Conservation (phyloP, 805 yeast species). For the Starmerella floricola region DNA sequence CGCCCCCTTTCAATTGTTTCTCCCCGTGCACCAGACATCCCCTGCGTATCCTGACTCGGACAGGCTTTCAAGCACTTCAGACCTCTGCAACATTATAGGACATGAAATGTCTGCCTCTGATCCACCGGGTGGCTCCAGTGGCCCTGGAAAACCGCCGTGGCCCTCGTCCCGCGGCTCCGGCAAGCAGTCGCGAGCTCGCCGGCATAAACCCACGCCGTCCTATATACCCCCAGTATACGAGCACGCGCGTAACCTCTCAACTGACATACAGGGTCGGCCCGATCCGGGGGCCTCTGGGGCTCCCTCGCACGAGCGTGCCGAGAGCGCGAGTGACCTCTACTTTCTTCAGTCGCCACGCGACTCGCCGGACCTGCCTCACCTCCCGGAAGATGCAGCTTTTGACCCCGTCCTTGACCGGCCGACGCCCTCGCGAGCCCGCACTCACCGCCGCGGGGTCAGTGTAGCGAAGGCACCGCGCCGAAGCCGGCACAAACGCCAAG, state of each 20-base stretch:
- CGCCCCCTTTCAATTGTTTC: no score
- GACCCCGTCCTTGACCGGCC: not conserved
- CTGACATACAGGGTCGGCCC: no score
- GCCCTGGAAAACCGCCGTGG: not conserved
- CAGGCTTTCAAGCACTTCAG: no score
- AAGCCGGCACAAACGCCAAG: no score
- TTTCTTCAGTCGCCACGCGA: conserved; percentile 12
- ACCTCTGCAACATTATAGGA: not conserved
- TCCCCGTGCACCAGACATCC: no score
- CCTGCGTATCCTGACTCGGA: no score
- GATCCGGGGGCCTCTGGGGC: no score
- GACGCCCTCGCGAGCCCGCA: not conserved
- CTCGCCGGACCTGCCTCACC: conserved; percentile 4
- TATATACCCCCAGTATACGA: conserved; percentile 11
- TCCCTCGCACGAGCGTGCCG: conserved; percentile 2
- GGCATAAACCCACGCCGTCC: conserved; percentile 5
- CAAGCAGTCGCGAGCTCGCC: not conserved
- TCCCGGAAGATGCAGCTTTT: not conserved
- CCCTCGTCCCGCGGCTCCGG: not conserved
- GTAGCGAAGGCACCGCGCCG: no score
- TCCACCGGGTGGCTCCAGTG: not conserved
- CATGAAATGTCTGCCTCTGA: conserved; percentile 11
- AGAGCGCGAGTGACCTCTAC: conserved; percentile 12
- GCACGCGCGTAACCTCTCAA: not conserved
- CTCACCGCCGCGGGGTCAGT: no score